A percentile compares a stretch with the other conserved stretches of the same genome.
Evolutionary conservation across 495 filamentous ascomycete species (phyloP).

Genomic region (Daldinia caldariorum): DNA sequence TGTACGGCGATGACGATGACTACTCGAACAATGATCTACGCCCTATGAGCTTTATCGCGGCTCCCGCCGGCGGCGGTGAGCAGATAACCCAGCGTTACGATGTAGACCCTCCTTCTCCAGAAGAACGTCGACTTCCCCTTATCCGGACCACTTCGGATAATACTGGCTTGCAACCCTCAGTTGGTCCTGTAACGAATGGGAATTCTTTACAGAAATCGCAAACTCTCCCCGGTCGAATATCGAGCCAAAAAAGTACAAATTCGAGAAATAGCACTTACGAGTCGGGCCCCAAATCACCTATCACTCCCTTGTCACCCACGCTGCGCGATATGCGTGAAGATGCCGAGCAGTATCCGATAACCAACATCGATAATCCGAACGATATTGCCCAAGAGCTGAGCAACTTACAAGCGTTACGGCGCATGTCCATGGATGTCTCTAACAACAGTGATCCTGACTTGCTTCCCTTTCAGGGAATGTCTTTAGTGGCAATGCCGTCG

Average conservation of each 20-base stretch:
- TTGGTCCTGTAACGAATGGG: conserved; percentile 31
- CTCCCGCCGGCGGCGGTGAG: conserved; percentile 53
- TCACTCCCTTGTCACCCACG: conserved; percentile 58
- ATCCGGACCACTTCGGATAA: conserved; percentile 58
- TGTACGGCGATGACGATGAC: conserved; percentile 89
- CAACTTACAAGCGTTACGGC: conserved; percentile 92
- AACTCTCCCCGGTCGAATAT: conserved; percentile 55
- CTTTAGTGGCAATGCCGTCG: conserved; percentile 71
- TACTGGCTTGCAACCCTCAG: conserved; percentile 27
- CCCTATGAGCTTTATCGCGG: conserved; percentile 58
- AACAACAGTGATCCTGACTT: conserved; percentile 92
- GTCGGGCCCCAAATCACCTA: conserved; percentile 54
- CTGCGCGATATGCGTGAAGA: conserved; percentile 66
- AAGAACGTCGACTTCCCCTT: conserved; percentile 53
- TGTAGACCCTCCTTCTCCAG: conserved; percentile 40
- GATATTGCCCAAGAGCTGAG: conserved; percentile 95
- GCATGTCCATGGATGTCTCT: conserved; percentile 98
- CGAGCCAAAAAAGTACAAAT: conserved; percentile 52
- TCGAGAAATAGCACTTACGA: conserved; percentile 59
- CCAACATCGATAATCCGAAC: conserved; percentile 90
- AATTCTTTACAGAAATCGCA: conserved; percentile 50
- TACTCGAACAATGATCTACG: conserved; percentile 54
- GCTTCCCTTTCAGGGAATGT: conserved; percentile 75
- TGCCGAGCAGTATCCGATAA: conserved; percentile 82
- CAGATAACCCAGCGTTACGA: conserved; percentile 43